Evolutionary conservation across 805 yeast species (phyloP), one percentile per base, ranked within the genome.

Genomic region (Yamadazyma sp.): DNA sequence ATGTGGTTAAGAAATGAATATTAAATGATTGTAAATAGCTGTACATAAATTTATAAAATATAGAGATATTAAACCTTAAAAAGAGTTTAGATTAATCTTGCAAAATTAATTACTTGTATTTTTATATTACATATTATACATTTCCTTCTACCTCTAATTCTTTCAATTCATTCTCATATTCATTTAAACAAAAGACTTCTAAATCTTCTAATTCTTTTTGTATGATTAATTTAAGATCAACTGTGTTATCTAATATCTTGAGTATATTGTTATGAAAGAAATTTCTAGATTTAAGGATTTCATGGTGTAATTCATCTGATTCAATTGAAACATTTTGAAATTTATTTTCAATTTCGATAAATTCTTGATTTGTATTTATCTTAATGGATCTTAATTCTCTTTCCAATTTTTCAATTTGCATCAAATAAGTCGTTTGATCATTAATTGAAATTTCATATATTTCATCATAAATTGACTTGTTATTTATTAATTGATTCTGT

Each of bases 331-430:
- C 64, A 15, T 74, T 69, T 47, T 76, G 75, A 41, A 70, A 72
- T 30, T 55, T 52, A 29, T 63, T 60, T 36, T 69, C 65, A 30
- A 77, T 57, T 44, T 73, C 74, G 5, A 73, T 56, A 33, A 70
- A 55, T 30, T 73, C 76, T 39, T 74, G 76, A 39, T 73, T 70
- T 10, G 75, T 65, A 25, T 65, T 61, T 14, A 66, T 62, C 39
- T 73, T 69, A 53, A 75, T 63, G 9, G 64, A 48, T 32, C 72
- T 72, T 31, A 82, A 55, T 38, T 79, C 83, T 23, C 75, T 66
- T 43, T 80, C 84, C 35, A 78, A 55, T 50, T 73, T 72, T 53
- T 82, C 89, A 33, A 79, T 71, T 51, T 82, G 83, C n/a, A 80
- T 73, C 35, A 75, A 72, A 38, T 77, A 73, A 25, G 75, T 59